These are phyloP conservation scores for Sophora flavescens DNA, from an alignment of 306 rosid species.

Conservation along the genomic window DNA sequence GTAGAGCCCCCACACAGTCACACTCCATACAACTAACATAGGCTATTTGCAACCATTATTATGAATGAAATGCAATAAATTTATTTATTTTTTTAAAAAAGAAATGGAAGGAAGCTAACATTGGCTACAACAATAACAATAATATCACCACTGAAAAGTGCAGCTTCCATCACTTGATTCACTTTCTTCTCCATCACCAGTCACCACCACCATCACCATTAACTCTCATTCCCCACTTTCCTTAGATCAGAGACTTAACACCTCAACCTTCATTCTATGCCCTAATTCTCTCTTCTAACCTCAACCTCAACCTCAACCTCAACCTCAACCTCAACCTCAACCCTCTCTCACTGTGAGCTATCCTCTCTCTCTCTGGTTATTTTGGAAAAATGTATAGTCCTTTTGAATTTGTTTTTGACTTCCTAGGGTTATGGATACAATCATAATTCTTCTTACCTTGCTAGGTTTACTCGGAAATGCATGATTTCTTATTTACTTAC, in stretches of 20 bases:
- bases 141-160: conserved; percentile 27
- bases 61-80: too few relatives aligned
- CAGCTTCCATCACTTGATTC: neutral
- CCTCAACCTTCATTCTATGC: neutral
- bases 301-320: too few relatives aligned
- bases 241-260: neutral
- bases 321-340: too few relatives aligned
- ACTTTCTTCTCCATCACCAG: neutral
- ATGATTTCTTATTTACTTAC: neutral
- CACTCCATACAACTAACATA: too few relatives aligned
- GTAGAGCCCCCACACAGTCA: too few relatives aligned
- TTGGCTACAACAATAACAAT: too few relatives aligned
- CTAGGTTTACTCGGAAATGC: neutral
- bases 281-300: conserved; percentile 30
- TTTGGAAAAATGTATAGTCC: neutral
- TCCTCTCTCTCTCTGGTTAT: conserved; percentile 21
- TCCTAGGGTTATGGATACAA: neutral
- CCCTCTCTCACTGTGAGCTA: conserved; percentile 43
- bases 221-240: neutral
- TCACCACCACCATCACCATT: neutral
- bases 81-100: too few relatives aligned
- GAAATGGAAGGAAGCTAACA: neutral
- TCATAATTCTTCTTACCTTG: conserved; percentile 36
- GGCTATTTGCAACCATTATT: too few relatives aligned
- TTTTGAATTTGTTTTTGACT: conserved; percentile 22